A percentile compares a stretch with the other conserved stretches of the same genome.
These are phyloP conservation scores for Biscogniauxia marginata DNA, from an alignment of 2,329 filamentous ascomycete species.

Conservation along the genomic window DNA sequence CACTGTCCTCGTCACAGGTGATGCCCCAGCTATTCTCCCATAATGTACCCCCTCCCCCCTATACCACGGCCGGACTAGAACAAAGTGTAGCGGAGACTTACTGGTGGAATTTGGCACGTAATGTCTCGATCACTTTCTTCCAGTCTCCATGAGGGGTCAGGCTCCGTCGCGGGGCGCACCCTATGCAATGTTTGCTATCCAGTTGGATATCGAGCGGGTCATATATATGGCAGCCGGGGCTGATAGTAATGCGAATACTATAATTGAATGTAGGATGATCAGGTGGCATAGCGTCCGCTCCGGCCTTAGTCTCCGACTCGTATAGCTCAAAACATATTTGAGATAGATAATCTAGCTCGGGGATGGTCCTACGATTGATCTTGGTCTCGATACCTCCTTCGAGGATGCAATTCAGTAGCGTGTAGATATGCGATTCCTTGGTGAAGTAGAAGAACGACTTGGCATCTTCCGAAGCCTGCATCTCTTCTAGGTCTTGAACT, in stretches of 20 bases:
- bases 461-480: slow-evolving; percentile 89
- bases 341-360: slow-evolving; percentile 93
- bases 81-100: slow-evolving; percentile 45
- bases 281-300: slow-evolving; percentile 41
- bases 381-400: slow-evolving; percentile 97
- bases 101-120: slow-evolving; percentile 94
- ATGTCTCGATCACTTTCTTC: slow-evolving; percentile 94
- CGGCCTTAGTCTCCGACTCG: slow-evolving; percentile 76
- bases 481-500: slow-evolving; percentile 92
- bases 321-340: slow-evolving; percentile 99
- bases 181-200: slow-evolving; percentile 94
- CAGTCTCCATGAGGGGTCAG: slow-evolving; percentile 90
- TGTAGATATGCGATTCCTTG: slow-evolving; percentile 98
- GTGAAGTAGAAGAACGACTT: slow-evolving; percentile 99
- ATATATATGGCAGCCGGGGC: slow-evolving; percentile 92
- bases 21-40: background rate
- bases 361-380: slow-evolving; percentile 91
- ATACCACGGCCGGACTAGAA: slow-evolving; percentile 6
- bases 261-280: slow-evolving; percentile 82
- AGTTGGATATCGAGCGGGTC: slow-evolving; percentile 95
- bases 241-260: slow-evolving; percentile 93
- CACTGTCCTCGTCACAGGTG: no score
- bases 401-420: slow-evolving; percentile 93
- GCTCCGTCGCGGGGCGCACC: slow-evolving; percentile 85
- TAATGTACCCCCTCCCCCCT: background rate